Evolutionary conservation across 2,329 filamentous ascomycete genomes (phyloP).

Genomic region (Zopfia rhizophila): DNA sequence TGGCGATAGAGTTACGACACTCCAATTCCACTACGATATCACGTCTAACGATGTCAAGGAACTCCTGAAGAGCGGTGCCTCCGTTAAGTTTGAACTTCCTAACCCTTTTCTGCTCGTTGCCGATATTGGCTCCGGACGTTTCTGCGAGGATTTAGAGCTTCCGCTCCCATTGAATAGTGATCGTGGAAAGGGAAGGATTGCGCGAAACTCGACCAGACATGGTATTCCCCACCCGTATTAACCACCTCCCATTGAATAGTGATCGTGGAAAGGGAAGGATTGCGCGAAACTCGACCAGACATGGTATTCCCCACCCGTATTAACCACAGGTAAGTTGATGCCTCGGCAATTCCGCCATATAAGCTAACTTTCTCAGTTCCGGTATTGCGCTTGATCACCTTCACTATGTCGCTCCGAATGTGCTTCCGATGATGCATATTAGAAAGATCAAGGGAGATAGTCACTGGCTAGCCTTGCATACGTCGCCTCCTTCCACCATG

Average conservation of each 20-base stretch:
- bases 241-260: conserved; percentile 14
- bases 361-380: neutral
- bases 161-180: conserved; percentile 7
- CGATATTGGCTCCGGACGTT: conserved; percentile 4
- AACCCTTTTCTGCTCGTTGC: conserved; percentile 6
- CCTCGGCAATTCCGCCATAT: neutral
- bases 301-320: conserved; percentile 4
- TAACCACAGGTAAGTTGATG: neutral
- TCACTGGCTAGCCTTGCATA: neutral
- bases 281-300: conserved; percentile 10
- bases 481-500: neutral
- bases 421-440: conserved; percentile 11
- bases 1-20: too few relatives aligned
- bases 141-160: conserved; percentile 3
- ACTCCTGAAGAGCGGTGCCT: too few relatives aligned
- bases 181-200: conserved; percentile 15
- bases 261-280: too few relatives aligned
- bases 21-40: too few relatives aligned
- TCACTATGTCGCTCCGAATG: conserved; percentile 11
- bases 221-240: conserved; percentile 15
- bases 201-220: conserved; percentile 16
- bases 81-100: conserved; percentile 1
- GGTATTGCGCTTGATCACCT: conserved; percentile 7
- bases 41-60: too few relatives aligned
- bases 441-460: neutral